Evolutionary conservation across 495 filamentous ascomycete species (phyloP).

Genomic region (Sordaria brevicollis): DNA sequence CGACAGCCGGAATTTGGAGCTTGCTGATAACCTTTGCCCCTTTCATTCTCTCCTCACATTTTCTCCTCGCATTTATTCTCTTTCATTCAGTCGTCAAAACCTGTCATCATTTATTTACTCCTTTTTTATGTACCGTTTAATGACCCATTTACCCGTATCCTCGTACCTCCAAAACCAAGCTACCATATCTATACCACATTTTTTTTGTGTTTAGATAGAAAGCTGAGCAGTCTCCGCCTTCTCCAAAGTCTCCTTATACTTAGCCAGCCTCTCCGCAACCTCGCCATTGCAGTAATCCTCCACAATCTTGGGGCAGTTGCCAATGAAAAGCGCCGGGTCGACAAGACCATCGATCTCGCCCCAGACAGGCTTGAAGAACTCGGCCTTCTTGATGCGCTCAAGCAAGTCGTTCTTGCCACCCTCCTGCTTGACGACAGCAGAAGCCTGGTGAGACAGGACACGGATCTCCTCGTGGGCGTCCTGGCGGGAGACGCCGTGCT

Average conservation of each 20-base stretch:
- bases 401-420: conserved; percentile 79
- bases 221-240: conserved; percentile 19
- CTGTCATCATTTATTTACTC: neutral
- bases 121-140: neutral
- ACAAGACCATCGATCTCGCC: conserved; percentile 65
- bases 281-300: conserved; percentile 32
- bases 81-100: no score
- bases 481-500: conserved; percentile 67
- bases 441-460: conserved; percentile 79
- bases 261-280: conserved; percentile 13
- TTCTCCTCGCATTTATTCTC: no score
- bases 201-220: conserved; percentile 16
- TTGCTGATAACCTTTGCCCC: no score
- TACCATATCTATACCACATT: neutral
- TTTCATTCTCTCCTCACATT: no score
- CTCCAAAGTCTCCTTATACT: conserved; percentile 13
- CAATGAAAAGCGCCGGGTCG: conserved; percentile 60
- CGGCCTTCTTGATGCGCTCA: conserved; percentile 59
- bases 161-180: neutral
- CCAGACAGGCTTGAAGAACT: conserved; percentile 79
- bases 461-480: conserved; percentile 89
- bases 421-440: conserved; percentile 63
- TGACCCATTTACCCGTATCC: neutral
- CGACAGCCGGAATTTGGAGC: no score
- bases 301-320: conserved; percentile 36